Evolutionary conservation across 371 early-diverging fungal species (phyloP).

Genomic region (Mucor lusitanicus): DNA sequence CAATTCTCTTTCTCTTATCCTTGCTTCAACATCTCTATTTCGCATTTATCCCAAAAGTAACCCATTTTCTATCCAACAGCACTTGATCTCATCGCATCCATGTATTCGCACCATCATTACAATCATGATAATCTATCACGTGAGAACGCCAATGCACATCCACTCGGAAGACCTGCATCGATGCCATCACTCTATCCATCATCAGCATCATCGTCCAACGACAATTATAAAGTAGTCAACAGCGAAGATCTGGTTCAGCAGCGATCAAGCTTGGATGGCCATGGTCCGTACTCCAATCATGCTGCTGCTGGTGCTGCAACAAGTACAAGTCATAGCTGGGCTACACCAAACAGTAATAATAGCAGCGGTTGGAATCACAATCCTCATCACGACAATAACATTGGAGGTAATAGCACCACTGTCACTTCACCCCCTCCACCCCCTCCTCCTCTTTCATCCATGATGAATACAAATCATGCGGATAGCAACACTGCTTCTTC

Average conservation of each 20-base stretch:
- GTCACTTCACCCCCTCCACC: conserved; percentile 8
- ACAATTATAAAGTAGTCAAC: not conserved
- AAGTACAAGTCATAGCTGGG: not conserved
- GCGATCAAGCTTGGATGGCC: not conserved
- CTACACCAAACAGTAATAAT: conserved; percentile 10
- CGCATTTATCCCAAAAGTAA: not conserved
- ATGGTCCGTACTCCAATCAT: conserved; percentile 6
- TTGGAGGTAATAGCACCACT: conserved; percentile 1
- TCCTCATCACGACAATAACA: conserved; percentile 7
- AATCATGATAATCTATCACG: conserved; percentile 11
- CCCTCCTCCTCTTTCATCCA: conserved; percentile 3
- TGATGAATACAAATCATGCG: conserved; percentile 3
- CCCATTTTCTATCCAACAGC: not conserved
- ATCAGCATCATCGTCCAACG: not conserved
- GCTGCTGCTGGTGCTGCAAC: not conserved
- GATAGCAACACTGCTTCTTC: conserved; percentile 11
- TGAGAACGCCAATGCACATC: conserved; percentile 18
- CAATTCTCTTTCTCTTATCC: not conserved
- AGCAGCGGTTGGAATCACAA: conserved; percentile 24
- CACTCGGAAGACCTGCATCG: conserved; percentile 25
- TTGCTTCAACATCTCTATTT: no score
- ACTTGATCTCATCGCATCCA: not conserved
- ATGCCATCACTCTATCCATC: conserved; percentile 14
- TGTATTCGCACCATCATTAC: conserved; percentile 13
- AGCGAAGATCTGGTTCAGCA: not conserved